phyloP scores from a whole-genome alignment of 2,329 filamentous ascomycete genomes.

The Colletotrichum echinochloae region DNA sequence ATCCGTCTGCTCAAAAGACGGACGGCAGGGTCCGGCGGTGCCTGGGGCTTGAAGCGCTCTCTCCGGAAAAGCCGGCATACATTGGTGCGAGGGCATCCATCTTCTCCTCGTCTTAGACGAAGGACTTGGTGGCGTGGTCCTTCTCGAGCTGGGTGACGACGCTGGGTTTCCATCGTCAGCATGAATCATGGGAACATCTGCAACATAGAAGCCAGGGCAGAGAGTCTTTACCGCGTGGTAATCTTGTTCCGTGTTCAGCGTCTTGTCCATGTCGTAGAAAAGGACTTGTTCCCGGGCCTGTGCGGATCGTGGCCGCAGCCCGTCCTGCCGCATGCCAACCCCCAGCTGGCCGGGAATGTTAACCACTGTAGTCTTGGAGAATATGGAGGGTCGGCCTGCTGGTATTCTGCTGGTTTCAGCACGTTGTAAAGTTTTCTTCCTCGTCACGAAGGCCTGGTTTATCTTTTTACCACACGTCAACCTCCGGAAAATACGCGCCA shows the following conservation, averaged over 20 bases:
- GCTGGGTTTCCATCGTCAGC: conserved; percentile 42
- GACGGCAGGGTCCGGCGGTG: background rate
- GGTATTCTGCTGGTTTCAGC: too few relatives aligned
- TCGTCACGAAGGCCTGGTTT: too few relatives aligned
- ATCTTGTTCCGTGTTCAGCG: conserved; percentile 66
- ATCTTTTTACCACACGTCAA: conserved; percentile 70
- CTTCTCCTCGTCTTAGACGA: conserved; percentile 69
- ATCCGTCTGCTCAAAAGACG: background rate
- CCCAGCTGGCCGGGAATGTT: conserved; percentile 40
- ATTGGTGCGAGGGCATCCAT: conserved; percentile 57
- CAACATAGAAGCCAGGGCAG: fast-evolving
- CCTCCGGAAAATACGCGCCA: conserved; percentile 68
- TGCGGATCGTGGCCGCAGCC: conserved; percentile 75
- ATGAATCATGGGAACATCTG: background rate
- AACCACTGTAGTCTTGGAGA: conserved; percentile 50
- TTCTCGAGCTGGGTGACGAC: conserved; percentile 70
- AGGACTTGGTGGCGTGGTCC: conserved; percentile 69
- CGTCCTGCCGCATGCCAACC: conserved; percentile 71
- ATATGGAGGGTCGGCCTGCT: background rate
- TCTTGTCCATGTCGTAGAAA: conserved; percentile 69
- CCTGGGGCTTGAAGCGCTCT: background rate
- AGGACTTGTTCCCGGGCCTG: conserved; percentile 69
- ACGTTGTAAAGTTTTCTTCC: too few relatives aligned
- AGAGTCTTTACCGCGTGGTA: conserved; percentile 54
- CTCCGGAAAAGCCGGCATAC: background rate